phyloP scores from a whole-genome alignment of 129 eudicot species.

The Flaveria trinervia region DNA sequence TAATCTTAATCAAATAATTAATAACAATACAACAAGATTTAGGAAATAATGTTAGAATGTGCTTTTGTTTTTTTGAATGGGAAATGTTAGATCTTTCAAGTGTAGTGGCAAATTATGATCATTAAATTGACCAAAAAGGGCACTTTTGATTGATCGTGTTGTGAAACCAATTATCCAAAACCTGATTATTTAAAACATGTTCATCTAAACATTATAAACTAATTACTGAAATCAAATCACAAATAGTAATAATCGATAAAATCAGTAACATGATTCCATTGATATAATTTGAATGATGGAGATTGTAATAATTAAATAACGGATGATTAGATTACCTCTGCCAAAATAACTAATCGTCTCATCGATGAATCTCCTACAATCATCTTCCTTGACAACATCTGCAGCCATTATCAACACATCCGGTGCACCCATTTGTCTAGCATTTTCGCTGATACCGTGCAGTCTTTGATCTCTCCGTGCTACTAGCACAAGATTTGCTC shows the following conservation, averaged over 20 bases:
- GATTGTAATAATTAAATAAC: no score
- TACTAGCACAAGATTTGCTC: slow-evolving; percentile 84
- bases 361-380: slow-evolving; percentile 78
- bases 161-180: no score
- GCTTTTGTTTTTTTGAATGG: no score
- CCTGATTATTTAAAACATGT: no score
- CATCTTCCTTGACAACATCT: slow-evolving; percentile 94
- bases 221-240: no score
- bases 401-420: slow-evolving; percentile 83
- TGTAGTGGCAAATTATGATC: no score
- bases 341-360: slow-evolving; percentile 64
- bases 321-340: slow-evolving; percentile 48
- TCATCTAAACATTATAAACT: no score
- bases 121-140: no score
- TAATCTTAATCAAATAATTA: background rate
- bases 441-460: slow-evolving; percentile 76
- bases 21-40: background rate
- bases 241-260: background rate
- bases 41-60: no score
- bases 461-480: slow-evolving; percentile 87
- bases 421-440: slow-evolving; percentile 71
- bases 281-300: no score
- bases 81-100: no score
- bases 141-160: no score
- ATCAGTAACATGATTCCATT: background rate